phyloP scores from a whole-genome alignment of 129 eudicot species.

The Centrapalus pauciflorus region DNA sequence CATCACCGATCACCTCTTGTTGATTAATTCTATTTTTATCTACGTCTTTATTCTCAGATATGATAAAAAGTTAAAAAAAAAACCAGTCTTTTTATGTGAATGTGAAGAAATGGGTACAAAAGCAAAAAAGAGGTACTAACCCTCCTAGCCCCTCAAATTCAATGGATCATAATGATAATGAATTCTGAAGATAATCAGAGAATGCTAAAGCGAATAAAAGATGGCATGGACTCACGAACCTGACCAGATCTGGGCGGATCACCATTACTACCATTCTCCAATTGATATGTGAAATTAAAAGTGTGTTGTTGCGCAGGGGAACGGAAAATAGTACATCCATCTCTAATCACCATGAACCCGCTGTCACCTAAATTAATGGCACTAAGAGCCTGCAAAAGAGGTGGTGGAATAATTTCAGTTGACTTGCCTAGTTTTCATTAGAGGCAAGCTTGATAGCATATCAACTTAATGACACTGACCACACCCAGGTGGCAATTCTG shows the following conservation, averaged over 20 bases:
- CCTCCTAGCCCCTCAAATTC: neutral
- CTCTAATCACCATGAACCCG: constrained; percentile 78
- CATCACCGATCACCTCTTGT: constrained; percentile 4
- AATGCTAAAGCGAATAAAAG: neutral
- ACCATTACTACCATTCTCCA: constrained; percentile 62
- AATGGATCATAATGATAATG: neutral
- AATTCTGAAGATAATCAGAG: neutral
- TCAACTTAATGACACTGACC: no score
- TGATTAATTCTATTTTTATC: neutral
- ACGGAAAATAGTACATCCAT: constrained; percentile 70
- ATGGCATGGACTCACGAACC: constrained; percentile 29
- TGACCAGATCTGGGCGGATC: constrained; percentile 79
- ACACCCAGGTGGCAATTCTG: no score
- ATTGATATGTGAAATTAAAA: constrained; percentile 74
- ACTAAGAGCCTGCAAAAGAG: constrained; percentile 49
- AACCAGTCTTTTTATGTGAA: no score
- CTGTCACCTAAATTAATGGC: constrained; percentile 81
- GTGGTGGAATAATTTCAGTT: no score
- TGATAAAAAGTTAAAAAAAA: no score
- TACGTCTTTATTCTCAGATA: neutral
- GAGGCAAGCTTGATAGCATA: no score
- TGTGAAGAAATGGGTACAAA: no score
- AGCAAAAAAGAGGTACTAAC: no score
- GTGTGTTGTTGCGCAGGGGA: constrained; percentile 82
- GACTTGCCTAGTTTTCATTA: no score